Evolutionary conservation across 805 yeast genomes (phyloP), one percentile per base, ranked within the genome.

Genomic region (Kodamaea kakaduensis): DNA sequence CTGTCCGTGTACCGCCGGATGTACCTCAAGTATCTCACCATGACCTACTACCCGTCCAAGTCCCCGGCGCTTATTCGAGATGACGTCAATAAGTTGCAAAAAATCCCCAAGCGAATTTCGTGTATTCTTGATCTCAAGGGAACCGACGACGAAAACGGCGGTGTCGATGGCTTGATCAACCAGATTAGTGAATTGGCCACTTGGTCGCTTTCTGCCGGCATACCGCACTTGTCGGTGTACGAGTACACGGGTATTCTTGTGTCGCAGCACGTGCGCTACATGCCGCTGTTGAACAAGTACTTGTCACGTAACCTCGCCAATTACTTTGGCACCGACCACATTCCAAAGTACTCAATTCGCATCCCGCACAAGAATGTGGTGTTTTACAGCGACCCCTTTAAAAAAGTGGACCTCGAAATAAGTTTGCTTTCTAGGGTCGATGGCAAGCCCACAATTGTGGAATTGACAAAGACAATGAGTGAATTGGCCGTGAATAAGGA

Each of bases 121-220:
- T 78, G 84, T 14, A 78, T 90, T n/a, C 61, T 93, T 38, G 79
- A 76, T 46, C 71, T 79, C 53, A 80, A 78, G 51, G 73, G 81
- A 17, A 87, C 78, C 39, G 84, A 82, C 42, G 90, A 81, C 47
- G 95, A 86, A 48, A 90, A 88, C 41, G 96, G 95, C 20, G 97
- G 97, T 2, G 58, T 82, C 27, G 85, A 81, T 41, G 96, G 95
- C 0, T 65, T 90, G 27, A 67, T 89, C 48, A 78, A 76, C 45
- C 85, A 85, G 48, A 73, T 81, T 5, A 75, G 89, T 31, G 96
- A 89, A 50, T 44, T 89, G 23, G 72, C 78, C 1, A 79, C 93
- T 5, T 93, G 98, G 98, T 73, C 87, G 25, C 57, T 86, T n/a
- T 82, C 94, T 21, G 78, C 90, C n/a, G 96, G 96, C 2, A 76